phyloP scores from a whole-genome alignment of 1,284 basidiomycete species.

The Rhodotorula sp. region DNA sequence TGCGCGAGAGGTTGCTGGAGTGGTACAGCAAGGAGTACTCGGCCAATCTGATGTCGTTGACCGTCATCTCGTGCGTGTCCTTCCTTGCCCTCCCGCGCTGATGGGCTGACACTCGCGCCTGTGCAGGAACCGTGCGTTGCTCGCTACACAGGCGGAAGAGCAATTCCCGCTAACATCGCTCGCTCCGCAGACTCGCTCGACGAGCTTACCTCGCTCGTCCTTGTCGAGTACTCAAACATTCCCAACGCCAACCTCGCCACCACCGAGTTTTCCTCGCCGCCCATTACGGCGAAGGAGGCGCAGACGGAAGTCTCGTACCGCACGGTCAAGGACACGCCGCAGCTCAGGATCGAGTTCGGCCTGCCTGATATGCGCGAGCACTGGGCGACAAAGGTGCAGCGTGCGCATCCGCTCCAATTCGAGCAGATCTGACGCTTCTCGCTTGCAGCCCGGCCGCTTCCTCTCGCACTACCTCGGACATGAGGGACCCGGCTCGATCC shows the following conservation, averaged over 20 bases:
- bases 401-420: too few relatives aligned
- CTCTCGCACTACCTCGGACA: slow-evolving; percentile 87
- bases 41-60: slow-evolving; percentile 89
- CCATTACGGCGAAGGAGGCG: slow-evolving; percentile 1
- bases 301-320: slow-evolving; percentile 74
- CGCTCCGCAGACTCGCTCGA: slow-evolving; percentile 70
- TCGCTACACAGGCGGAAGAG: too few relatives aligned
- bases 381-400: slow-evolving; percentile 55
- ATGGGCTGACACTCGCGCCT: background rate
- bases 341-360: slow-evolving; percentile 76
- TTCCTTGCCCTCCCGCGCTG: background rate
- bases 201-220: slow-evolving; percentile 68
- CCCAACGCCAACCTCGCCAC: slow-evolving; percentile 61
- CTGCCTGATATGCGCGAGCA: slow-evolving; percentile 67
- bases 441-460: slow-evolving; percentile 66
- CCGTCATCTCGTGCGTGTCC: slow-evolving; percentile 69
- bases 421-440: too few relatives aligned
- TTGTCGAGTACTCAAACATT: slow-evolving; percentile 74
- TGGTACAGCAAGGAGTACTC: slow-evolving; percentile 95
- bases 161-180: background rate
- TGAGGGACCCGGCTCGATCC: slow-evolving; percentile 80
- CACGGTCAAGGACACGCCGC: slow-evolving; percentile 87
- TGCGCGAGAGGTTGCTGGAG: slow-evolving; percentile 67
- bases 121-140: background rate
- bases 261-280: slow-evolving; percentile 13